Conservation (phyloP, 169 alveolate species). For the Cryptosporidium tyzzeri region DNA sequence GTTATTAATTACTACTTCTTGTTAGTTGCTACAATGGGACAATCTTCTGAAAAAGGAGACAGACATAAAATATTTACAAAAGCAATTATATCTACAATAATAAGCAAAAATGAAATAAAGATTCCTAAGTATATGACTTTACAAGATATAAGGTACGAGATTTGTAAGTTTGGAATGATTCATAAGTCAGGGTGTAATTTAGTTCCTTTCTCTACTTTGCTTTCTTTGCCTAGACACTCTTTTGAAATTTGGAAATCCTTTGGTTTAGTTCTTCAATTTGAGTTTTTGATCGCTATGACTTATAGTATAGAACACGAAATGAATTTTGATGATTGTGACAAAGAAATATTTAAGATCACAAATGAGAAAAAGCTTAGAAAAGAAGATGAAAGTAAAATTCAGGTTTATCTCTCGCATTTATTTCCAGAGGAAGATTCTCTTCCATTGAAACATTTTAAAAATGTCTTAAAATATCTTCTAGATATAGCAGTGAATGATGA, state of each 20-base stretch:
- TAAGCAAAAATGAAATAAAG: neutral
- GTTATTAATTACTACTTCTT: slow-evolving; percentile 35
- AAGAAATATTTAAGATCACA: slow-evolving; percentile 18
- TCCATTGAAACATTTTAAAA: slow-evolving; percentile 50
- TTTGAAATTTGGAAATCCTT: slow-evolving; percentile 59
- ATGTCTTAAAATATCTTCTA: neutral
- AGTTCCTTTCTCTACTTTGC: slow-evolving; percentile 20
- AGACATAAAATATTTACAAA: slow-evolving; percentile 43
- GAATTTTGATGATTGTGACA: neutral
- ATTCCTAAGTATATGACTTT: slow-evolving; percentile 37
- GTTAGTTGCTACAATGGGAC: neutral
- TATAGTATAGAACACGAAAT: slow-evolving; percentile 30
- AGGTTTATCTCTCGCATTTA: slow-evolving; percentile 12
- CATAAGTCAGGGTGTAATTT: slow-evolving; percentile 27
- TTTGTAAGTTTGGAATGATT: slow-evolving; percentile 51
- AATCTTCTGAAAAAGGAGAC: slow-evolving; percentile 23
- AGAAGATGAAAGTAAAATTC: slow-evolving; percentile 2
- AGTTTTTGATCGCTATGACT: slow-evolving; percentile 31
- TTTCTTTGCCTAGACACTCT: slow-evolving; percentile 66
- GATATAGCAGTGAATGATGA: neutral
- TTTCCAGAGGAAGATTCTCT: slow-evolving; percentile 22
- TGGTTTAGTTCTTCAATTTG: slow-evolving; percentile 34
- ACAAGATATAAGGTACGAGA: slow-evolving; percentile 47
- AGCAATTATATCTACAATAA: slow-evolving; percentile 34
- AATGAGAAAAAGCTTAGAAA: neutral